Evolutionary conservation across 192 early-diverging fungal species (phyloP), one percentile per base, ranked within the genome.

Genomic region (Umbelopsis ramanniana): DNA sequence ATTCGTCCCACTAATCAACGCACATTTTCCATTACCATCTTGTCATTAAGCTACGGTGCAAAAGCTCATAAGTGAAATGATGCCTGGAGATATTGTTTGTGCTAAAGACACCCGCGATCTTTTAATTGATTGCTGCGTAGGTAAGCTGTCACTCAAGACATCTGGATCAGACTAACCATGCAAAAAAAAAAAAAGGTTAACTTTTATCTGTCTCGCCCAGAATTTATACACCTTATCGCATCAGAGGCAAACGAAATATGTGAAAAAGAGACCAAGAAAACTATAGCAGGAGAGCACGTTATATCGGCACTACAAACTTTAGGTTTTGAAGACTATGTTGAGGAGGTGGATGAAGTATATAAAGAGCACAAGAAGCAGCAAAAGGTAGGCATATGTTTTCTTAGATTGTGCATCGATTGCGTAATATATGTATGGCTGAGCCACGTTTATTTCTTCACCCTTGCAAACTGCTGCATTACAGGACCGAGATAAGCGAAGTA

Each of bases 71-170:
- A 93, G 93, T 33, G 97, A 99, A 82, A 92, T 95, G 91, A 86
- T 99, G 84, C 96, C 96, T 5, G 76, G 85, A 21, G 96, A 98
- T 77, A 87, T 98, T 66, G 79, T 85, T 11, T 95, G 94, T 70
- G 90, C 97, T n/a, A 98, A 97, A 80, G 97, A 99, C 66, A 94
- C 97, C 8, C 87, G 94, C 26, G 97, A 99, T 76, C 80, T 99
- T 40, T 79, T 99, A 52, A 89, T 94, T 26, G 97, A 99, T 67
- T 99, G 97, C 78, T 99, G 96, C 80, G 91, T 95, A 33, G 93
- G 93, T 95, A 81, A 76, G 19, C 21, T 45, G 21, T 37, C 19
- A 57, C 17, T 21, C 2, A 46, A 69, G 7, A 21, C 6, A 47
- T n/a, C 4, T 47, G n/a, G 22, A 24, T 50, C 9, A 17, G 24